Base-by-base conservation (phyloP, 2,329 filamentous ascomycete species). In the Thielaviopsis ethacetica region DNA sequence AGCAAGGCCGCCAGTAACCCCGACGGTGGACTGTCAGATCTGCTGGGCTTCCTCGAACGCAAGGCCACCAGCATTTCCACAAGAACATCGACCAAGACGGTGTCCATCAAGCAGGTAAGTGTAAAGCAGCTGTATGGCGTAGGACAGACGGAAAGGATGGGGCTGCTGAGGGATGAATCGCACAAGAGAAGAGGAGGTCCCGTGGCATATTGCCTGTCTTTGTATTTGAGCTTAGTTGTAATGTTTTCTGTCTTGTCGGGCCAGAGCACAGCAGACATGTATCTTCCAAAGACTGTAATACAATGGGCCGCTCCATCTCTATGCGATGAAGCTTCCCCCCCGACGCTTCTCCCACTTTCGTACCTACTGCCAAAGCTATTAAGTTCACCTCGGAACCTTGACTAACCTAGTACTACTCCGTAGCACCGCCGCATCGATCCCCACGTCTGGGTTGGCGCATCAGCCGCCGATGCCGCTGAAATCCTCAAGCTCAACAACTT, bases 21-120 rank as follows among this genome's bases (percentile, higher is more conserved):
- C 30, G 85, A 86, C 59, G 83, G 85, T 54, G 86, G 86, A 21
- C 67, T 86, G 26, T 76, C 77, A 61, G 79, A 81, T 61, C 74
- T 89, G 30, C 69, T 89, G 57, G 73, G 75, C 56, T 89, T 88
- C 67, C 71, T 90, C 63, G 84, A 89, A 71, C 81, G 83, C 66
- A 88, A 88, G 69, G 79, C 85, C 53, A 76, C 77, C 59, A 71
- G 75, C 63, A 74, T 81, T 65, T 73, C 73, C 61, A 75, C 75
- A 38, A 65, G 67, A 61, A 65, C 62, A 53, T 65, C 66, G 67
- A 67, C 72, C 66, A 75, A 78, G 66, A 73, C 75, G 64, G 74
- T 87, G 65, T 82, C 77, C 68, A 83, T 91, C 63, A 83, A 81
- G 73, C 88, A 88, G 83, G 86, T 90, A 86, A 81, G 84, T 86